Evolutionary conservation across 1,284 basidiomycete genomes (phyloP), one percentile per base, ranked within the genome.

Genomic region (Polyporus tsugae): DNA sequence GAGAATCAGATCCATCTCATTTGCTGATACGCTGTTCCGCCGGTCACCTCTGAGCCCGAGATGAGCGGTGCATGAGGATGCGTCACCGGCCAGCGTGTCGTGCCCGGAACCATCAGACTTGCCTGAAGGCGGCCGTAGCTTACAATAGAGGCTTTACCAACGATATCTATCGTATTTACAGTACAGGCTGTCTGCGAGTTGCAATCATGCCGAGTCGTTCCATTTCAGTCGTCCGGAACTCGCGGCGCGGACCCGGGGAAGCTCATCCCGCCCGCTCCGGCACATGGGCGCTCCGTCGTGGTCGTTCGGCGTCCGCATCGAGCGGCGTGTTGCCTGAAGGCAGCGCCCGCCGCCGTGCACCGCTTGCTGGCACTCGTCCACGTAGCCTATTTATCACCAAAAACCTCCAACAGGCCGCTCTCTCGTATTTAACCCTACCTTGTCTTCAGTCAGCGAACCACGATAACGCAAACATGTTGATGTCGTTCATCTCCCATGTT

Each of bases 401-500:
- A 22, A 25, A 10, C 41, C 36, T 13, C 38, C 33, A 63, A 42
- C 46, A 61, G n/a, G 13, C 19, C 59, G 29, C 52, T 61, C 55
- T 49, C 38, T 65, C 60, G 35, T 63, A 61, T 62, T n/a, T 15
- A 42, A 22, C 35, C 35, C 33, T 33, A 25, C 39, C 13, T 25
- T 41, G n/a, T 42, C 33, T 39, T 35, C 35, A 57, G 35, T 35
- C 19, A 22, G n/a, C 15, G 33, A 57, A 10, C 61, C 11, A 59
- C 25, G 9, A 42, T 4, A n/a, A 42, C 6, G 53, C 62, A 61
- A 69, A 58, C n/a, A 76, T 88, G 86, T 76, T 88, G 65, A 79
- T 84, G 77, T 84, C 83, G 46, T 70, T 87, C 62, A 17, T 85
- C 69, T 88, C 86, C 63, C 84, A 85, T 73, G 25, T 84, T 39